Evolutionary conservation across 2,329 filamentous ascomycete genomes (phyloP), one percentile per base, ranked within the genome.

Genomic region (Pestalotiopsis sp.): DNA sequence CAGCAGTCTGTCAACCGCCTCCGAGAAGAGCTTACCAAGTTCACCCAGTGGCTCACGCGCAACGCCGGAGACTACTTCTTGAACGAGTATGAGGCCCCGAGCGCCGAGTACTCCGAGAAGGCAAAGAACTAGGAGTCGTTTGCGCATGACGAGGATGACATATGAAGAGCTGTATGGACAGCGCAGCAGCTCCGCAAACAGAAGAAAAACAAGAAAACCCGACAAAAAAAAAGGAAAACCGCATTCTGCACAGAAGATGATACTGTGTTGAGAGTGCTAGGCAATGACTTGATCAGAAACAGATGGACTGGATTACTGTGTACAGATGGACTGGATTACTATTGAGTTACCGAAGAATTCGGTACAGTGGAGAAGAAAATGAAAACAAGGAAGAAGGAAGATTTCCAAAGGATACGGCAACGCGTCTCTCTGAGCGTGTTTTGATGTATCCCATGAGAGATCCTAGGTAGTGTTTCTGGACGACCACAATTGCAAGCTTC

Each of bases 1-100:
- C 87, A 92, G 66, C 94, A 97, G 79, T 95, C 94, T 2, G 93
- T 97, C 57, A 92, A 91, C 71, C 92, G 94, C 61, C 89, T 98
- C 31, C 91, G 94, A 13, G 94, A 98, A 75, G 96, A 99, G 79
- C 87, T 99, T 17, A 87, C 89, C 73, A 95, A 94, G 80, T 91
- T 99, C 80, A 93, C 92, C 12, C 86, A 89, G 66, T 99, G 95
- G 94, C 85, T 99, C 67, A 89, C 91, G 69, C 92, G 91, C 74
- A 90, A 95, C 75, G 90, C 91, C 14, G 86, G 89, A 68, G 88
- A 88, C 27, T 97, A 96, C 81, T 97, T 99, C 77, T 86, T 90
- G 69, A 88, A 83, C 68, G 88, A 92, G 75, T 96, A 96, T 77
- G 92, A 94, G 81, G 90, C 88, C 36, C 91, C 92, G 0, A 87